A percentile compares a stretch with the other conserved stretches of the same genome.
Evolutionary conservation across 2,329 filamentous ascomycete species (phyloP).

Genomic region (Apiospora saccharicola): DNA sequence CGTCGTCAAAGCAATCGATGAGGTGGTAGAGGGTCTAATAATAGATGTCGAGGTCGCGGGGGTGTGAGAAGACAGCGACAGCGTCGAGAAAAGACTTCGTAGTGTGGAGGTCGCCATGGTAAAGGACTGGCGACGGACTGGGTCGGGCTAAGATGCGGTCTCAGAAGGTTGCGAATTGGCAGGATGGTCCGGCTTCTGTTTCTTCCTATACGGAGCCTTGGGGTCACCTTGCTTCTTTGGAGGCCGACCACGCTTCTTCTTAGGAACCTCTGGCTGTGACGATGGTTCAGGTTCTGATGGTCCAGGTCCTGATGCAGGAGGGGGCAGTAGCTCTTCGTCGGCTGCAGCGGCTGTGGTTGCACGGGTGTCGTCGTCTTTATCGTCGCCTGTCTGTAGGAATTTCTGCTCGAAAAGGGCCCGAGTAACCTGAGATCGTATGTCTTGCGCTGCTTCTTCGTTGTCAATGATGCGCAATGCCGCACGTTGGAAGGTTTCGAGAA

Average conservation of each 20-base stretch:
- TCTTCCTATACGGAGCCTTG: not conserved
- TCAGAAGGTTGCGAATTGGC: not conserved
- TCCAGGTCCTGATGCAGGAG: not conserved
- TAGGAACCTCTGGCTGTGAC: not conserved
- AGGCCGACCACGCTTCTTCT: not conserved
- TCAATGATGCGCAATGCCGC: slow-evolving; percentile 1
- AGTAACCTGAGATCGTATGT: not conserved
- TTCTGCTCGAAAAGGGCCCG: not conserved
- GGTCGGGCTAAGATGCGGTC: not conserved
- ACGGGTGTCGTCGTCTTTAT: not conserved
- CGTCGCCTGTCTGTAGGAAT: not conserved
- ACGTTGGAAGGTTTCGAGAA: not conserved
- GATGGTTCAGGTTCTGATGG: not conserved
- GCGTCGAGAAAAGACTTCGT: slow-evolving; percentile 37
- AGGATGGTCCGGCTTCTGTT: not conserved
- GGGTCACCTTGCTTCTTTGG: slow-evolving; percentile 2
- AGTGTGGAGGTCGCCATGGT: slow-evolving; percentile 20
- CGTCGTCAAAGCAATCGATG: slow-evolving; percentile 1
- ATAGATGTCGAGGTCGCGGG: not conserved
- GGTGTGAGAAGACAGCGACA: slow-evolving; percentile 30
- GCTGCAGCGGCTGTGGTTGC: not conserved
- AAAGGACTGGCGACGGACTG: not conserved
- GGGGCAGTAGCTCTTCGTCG: not conserved
- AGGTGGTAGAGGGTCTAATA: slow-evolving; percentile 13
- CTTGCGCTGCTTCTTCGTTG: not conserved